phyloP scores from a whole-genome alignment of 2,329 filamentous ascomycete genomes.

The Nigrospora sphaerica region DNA sequence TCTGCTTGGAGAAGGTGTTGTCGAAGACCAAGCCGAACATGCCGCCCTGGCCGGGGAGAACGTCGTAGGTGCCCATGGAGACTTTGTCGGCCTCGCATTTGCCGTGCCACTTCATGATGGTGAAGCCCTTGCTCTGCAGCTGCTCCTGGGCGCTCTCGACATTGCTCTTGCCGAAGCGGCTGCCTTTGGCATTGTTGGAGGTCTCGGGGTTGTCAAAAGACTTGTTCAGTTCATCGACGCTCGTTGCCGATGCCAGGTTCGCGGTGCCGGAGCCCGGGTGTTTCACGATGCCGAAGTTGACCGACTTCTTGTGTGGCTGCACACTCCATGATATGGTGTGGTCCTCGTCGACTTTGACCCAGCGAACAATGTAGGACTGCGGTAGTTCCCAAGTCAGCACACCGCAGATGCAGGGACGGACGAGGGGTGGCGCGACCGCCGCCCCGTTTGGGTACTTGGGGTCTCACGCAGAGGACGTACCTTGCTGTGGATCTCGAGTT shows the following conservation, averaged over 20 bases:
- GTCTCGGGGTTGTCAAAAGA: conserved; percentile 39
- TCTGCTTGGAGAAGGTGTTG: conserved; percentile 96
- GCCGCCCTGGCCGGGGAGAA: conserved; percentile 66
- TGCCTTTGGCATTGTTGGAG: conserved; percentile 30
- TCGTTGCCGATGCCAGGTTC: conserved; percentile 31
- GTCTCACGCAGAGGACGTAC: conserved; percentile 38
- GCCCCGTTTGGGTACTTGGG: no score
- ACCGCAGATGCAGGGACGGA: no score
- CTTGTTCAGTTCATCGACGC: conserved; percentile 33
- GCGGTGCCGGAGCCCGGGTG: conserved; percentile 71
- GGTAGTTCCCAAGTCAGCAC: neutral
- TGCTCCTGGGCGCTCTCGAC: conserved; percentile 54
- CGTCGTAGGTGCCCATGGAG: conserved; percentile 81
- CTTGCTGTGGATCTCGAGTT: conserved; percentile 96
- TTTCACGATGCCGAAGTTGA: conserved; percentile 98
- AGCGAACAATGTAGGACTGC: conserved; percentile 95
- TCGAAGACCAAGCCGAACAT: conserved; percentile 98
- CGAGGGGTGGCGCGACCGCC: no score
- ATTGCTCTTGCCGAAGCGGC: conserved; percentile 49
- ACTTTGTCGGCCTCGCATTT: conserved; percentile 97
- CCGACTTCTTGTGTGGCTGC: conserved; percentile 95
- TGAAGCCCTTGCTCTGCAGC: conserved; percentile 59
- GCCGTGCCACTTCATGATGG: conserved; percentile 76
- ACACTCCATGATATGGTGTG: conserved; percentile 97
- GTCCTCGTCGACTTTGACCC: conserved; percentile 84